A percentile compares a stretch with the other conserved stretches of the same genome.
Conservation (phyloP, 2,329 filamentous ascomycete genomes). For the Aspergillus vadensis region DNA sequence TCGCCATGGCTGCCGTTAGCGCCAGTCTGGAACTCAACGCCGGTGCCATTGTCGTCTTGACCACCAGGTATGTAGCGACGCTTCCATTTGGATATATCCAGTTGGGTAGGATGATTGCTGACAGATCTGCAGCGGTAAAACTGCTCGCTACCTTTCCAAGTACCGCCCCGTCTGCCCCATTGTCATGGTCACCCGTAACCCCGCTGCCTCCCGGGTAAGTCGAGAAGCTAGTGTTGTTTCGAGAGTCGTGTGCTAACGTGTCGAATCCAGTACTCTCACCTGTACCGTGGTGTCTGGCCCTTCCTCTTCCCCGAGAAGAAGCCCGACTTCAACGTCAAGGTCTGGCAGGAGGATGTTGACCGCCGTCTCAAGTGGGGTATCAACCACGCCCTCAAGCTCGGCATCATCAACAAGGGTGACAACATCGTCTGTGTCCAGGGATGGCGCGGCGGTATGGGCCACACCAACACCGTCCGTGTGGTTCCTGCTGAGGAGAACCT, state of each 20-base stretch:
- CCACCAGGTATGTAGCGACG: conserved; percentile 66
- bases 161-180: conserved; percentile 98
- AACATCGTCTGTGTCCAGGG: conserved; percentile 67
- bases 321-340: conserved; percentile 88
- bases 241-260: conserved; percentile 17
- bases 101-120: conserved; percentile 20
- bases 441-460: conserved; percentile 68
- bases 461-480: conserved; percentile 65
- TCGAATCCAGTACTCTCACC: conserved; percentile 69
- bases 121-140: conserved; percentile 68
- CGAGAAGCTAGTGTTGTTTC: background rate
- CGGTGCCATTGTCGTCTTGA: conserved; percentile 92
- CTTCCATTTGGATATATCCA: background rate
- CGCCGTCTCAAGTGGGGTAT: conserved; percentile 97
- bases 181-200: conserved; percentile 95
- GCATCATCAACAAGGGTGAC: conserved; percentile 77
- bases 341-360: conserved; percentile 99
- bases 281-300: conserved; percentile 97
- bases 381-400: conserved; percentile 78
- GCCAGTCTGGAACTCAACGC: conserved; percentile 95
- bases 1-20: conserved; percentile 94
- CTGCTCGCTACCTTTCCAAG: conserved; percentile 93
- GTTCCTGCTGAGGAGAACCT: conserved; percentile 52
- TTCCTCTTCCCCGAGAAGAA: conserved; percentile 93
- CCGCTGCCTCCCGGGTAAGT: conserved; percentile 71